Conservation (phyloP, 139 green algal species). For the Raphidocelis subcapitata region DNA sequence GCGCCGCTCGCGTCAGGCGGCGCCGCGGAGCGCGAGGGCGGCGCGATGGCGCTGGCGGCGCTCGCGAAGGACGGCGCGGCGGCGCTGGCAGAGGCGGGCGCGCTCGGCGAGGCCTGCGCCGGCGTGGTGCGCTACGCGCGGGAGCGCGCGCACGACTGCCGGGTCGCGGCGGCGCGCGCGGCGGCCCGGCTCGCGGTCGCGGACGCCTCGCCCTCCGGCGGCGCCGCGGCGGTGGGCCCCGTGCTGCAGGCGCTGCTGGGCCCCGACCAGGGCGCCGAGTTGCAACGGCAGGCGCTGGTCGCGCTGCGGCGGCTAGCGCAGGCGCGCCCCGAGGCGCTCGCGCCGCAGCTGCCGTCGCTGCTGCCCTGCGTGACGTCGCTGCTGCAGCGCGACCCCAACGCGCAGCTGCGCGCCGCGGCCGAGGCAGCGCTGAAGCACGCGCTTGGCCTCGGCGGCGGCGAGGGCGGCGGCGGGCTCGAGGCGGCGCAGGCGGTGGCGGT, state of each 20-base stretch:
- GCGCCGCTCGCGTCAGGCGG: not conserved
- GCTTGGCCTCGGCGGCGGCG: conserved; percentile 16
- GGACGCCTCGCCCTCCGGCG: conserved; percentile 1
- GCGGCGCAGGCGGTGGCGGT: conserved; percentile 40
- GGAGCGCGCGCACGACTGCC: not conserved
- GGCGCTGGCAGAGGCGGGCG: conserved; percentile 26
- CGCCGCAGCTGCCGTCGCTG: conserved; percentile 55
- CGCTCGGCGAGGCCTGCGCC: conserved; percentile 28
- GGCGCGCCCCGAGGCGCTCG: conserved; percentile 28
- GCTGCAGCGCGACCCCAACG: conserved; percentile 27
- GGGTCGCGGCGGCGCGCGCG: not conserved
- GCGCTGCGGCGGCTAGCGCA: conserved; percentile 48
- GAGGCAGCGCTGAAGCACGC: conserved; percentile 35
- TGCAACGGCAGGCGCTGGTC: conserved; percentile 64
- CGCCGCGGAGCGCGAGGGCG: conserved; percentile 7
- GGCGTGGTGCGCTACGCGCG: not conserved
- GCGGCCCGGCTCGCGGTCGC: conserved; percentile 3
- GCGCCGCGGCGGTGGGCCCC: conserved; percentile 24
- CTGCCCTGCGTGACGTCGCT: conserved; percentile 61
- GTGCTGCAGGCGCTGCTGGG: conserved; percentile 64
- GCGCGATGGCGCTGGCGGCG: conserved; percentile 20
- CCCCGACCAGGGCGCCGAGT: conserved; percentile 68
- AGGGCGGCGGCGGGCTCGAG: conserved; percentile 39
- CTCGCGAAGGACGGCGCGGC: conserved; percentile 3
- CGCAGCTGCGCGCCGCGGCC: conserved; percentile 15